These are phyloP conservation scores for Trifolium pratense DNA, from an alignment of 306 rosid genomes.

Conservation along the genomic window DNA sequence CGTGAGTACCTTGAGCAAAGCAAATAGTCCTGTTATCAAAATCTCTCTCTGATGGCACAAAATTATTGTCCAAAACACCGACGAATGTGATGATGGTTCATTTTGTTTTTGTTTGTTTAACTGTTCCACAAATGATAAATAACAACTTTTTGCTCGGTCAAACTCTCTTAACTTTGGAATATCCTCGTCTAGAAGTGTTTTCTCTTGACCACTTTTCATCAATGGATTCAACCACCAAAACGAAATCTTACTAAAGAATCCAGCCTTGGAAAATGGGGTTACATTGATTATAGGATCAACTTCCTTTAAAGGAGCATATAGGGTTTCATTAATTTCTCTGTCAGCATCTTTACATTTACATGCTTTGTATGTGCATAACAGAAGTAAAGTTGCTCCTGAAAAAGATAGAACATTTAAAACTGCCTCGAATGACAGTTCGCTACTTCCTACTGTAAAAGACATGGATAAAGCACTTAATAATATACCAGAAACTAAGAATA, in stretches of 20 bases:
- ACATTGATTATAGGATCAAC: conserved; percentile 30
- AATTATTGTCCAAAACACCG: conserved; percentile 51
- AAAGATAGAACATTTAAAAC: conserved; percentile 41
- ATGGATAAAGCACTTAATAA: conserved; percentile 45
- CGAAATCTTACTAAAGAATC: conserved; percentile 50
- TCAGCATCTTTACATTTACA: conserved; percentile 25
- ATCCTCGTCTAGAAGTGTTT: conserved; percentile 40
- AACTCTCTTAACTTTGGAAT: neutral
- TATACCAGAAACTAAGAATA: neutral
- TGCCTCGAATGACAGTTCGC: conserved; percentile 42
- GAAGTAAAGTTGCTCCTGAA: conserved; percentile 40
- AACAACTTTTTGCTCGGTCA: neutral
- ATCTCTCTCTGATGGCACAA: conserved; percentile 68
- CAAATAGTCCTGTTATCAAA: conserved; percentile 66
- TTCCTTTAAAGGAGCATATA: conserved; percentile 54
- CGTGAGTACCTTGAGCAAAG: conserved; percentile 38
- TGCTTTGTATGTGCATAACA: conserved; percentile 49
- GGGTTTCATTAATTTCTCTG: conserved; percentile 36
- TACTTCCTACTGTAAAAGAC: conserved; percentile 36
- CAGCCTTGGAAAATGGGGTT: conserved; percentile 67
- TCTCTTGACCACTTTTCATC: conserved; percentile 73
- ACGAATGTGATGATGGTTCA: conserved; percentile 47
- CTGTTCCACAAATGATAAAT: conserved; percentile 39
- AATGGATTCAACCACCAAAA: conserved; percentile 82
- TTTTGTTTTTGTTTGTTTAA: conserved; percentile 46